Percentiles rank a stretch among this genome's conserved stretches.
These are phyloP conservation scores for Pseudogymnoascus pannorum DNA, from an alignment of 2,329 filamentous ascomycete genomes.

Conservation along the genomic window DNA sequence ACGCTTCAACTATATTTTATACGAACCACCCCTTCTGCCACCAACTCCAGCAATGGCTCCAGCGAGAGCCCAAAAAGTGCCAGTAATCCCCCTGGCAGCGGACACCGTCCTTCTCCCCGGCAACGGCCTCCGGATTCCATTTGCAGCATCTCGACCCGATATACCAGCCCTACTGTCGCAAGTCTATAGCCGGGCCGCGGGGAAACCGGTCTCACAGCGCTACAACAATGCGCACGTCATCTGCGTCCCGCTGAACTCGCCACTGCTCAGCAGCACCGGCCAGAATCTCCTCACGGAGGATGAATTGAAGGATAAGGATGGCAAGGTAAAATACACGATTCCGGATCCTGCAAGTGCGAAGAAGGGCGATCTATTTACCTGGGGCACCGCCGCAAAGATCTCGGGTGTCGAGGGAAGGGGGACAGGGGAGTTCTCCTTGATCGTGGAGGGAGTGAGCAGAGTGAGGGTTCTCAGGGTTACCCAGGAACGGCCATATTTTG, in stretches of 20 bases:
- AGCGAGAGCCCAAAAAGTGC: slow-evolving; percentile 38
- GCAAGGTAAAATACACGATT: neutral
- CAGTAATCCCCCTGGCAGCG: slow-evolving; percentile 75
- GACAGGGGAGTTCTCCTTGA: slow-evolving; percentile 68
- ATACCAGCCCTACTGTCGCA: slow-evolving; percentile 81
- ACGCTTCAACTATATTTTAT: neutral
- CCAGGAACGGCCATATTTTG: slow-evolving; percentile 78
- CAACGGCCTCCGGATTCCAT: slow-evolving; percentile 74
- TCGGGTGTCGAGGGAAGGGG: slow-evolving; percentile 69
- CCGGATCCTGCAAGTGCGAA: slow-evolving; percentile 45
- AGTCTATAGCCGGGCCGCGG: slow-evolving; percentile 69
- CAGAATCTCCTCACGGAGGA: slow-evolving; percentile 66
- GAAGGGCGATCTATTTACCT: slow-evolving; percentile 71
- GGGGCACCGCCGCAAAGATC: slow-evolving; percentile 75
- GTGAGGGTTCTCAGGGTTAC: slow-evolving; percentile 67
- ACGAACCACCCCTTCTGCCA: neutral
- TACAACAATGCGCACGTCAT: slow-evolving; percentile 69
- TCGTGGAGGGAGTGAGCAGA: slow-evolving; percentile 78
- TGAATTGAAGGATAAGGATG: slow-evolving; percentile 33
- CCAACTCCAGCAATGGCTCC: slow-evolving; percentile 13
- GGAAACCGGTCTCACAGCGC: slow-evolving; percentile 56
- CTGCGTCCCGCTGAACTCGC: slow-evolving; percentile 78
- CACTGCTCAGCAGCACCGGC: slow-evolving; percentile 64
- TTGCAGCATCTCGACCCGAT: slow-evolving; percentile 73
- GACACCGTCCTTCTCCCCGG: slow-evolving; percentile 80